Percentiles rank a stretch among this genome's conserved stretches.
Evolutionary conservation across 1,139 yeast genomes (phyloP).

Genomic region (Pichia sp.): DNA sequence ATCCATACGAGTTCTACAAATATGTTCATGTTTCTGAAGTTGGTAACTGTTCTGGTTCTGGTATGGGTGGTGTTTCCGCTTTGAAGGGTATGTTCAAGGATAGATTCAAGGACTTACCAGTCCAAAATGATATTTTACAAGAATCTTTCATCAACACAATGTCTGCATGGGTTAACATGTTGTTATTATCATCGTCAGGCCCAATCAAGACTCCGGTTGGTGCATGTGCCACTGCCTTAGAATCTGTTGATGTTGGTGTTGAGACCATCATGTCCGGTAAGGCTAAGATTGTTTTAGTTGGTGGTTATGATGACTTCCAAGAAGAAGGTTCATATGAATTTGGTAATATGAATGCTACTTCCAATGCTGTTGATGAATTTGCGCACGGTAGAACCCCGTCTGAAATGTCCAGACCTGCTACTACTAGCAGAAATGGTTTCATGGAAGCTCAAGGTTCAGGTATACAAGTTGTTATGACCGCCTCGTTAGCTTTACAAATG

Average conservation of each 20-base stretch:
- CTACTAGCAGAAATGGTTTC: constrained; percentile 94
- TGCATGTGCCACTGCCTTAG: constrained; percentile 98
- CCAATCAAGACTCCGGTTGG: constrained; percentile 99
- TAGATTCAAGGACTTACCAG: constrained; percentile 86
- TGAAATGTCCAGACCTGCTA: constrained; percentile 98
- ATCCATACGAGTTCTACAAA: constrained; percentile 96
- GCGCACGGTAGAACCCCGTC: constrained; percentile 96
- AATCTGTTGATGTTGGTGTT: constrained; percentile 92
- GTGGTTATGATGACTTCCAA: constrained; percentile 99
- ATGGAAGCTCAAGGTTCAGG: constrained; percentile 99
- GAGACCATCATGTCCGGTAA: constrained; percentile 90
- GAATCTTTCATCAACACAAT: constrained; percentile 98
- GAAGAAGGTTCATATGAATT: constrained; percentile 98
- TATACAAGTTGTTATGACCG: constrained; percentile 94
- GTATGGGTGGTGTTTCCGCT: constrained; percentile 99
- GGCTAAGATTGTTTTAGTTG: constrained; percentile 93
- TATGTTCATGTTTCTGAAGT: constrained; percentile 97
- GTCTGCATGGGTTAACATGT: constrained; percentile 99
- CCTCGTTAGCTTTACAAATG: constrained; percentile 90
- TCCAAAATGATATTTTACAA: constrained; percentile 93
- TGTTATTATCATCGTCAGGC: constrained; percentile 94
- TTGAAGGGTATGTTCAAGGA: constrained; percentile 97
- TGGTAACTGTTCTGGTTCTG: constrained; percentile 99
- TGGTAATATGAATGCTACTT: constrained; percentile 98
- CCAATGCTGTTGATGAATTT: constrained; percentile 79